Evolutionary conservation across 2,329 filamentous ascomycete species (phyloP), one percentile per base, ranked within the genome.

Genomic region (Penicillium hesseltinei): DNA sequence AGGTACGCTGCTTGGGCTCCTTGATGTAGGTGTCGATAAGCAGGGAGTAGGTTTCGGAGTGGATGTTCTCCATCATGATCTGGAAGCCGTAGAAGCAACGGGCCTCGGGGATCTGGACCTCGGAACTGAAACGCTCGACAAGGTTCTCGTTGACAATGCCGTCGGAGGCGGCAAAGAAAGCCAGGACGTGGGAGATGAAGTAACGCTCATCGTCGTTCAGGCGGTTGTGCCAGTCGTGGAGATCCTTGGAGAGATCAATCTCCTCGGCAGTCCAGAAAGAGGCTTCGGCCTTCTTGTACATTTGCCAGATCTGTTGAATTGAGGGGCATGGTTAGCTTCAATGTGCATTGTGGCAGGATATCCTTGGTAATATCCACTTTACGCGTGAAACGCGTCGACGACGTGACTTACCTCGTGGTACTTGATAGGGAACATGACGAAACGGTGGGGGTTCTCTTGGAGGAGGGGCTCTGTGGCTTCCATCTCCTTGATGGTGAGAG

Each of bases 41-140:
- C 36, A 99, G 88, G 21, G 93, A 97, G 85, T 99, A 99, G 54
- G 94, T 99, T 82, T 99, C 94, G 17, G 94, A 97, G 85, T 99
- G 94, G 72, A 99, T 96, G 82, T 99, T 99, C 84, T 99, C 94
- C 91, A 99, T 97, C 94, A 99, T 99, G 82, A 97, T 97, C 82
- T 99, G 94, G 86, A 99, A 99, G 64, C 94, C 94, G 78, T 99
- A 99, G 85, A 99, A 99, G 87, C 94, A 99, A 71, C 94, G 92
- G 64, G 94, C 94, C 81, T 99, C 94, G 11, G 94, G 93, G 58
- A 97, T 88, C 81, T 99, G 94, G 31, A 99, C 93, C 80, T 99
- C 94, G 65, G 86, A 88, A 71, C 91, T 96, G 87, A 99, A 99
- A 63, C 94, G 91, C 85, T 97, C 92, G 59, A 99, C 88, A 25